These are phyloP conservation scores for Seminavis robusta DNA, from an alignment of 108 stramenopile species.

Conservation along the genomic window DNA sequence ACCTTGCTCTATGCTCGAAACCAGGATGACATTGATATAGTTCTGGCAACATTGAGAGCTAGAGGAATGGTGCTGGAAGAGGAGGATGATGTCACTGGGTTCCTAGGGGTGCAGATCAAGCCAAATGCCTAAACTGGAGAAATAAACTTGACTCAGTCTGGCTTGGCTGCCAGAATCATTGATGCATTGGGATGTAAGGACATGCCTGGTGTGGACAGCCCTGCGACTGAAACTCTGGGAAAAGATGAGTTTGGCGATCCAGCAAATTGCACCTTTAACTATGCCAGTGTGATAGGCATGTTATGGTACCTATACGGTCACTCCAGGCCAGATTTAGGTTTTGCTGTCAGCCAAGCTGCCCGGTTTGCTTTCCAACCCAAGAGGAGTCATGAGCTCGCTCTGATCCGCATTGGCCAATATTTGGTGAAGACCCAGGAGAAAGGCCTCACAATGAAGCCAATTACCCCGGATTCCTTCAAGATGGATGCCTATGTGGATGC, in stretches of 20 bases:
- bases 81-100: conserved; percentile 35
- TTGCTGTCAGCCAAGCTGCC: conserved; percentile 23
- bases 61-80: conserved; percentile 17
- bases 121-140: not conserved
- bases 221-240: conserved; percentile 6
- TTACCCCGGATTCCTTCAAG: not conserved
- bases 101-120: conserved; percentile 40
- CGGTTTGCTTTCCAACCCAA: conserved; percentile 18
- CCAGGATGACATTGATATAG: conserved; percentile 6
- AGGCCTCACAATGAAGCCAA: conserved; percentile 18
- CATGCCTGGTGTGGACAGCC: not conserved
- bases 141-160: conserved; percentile 31
- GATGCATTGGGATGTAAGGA: conserved; percentile 18
- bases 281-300: conserved; percentile 41
- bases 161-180: conserved; percentile 33
- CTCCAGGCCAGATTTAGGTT: not conserved
- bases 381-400: conserved; percentile 21
- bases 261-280: conserved; percentile 24
- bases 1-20: conserved; percentile 16
- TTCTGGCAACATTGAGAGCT: not conserved
- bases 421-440: conserved; percentile 25
- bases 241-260: conserved; percentile 2
- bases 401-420: conserved; percentile 35
- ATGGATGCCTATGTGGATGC: conserved; percentile 35
- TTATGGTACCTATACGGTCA: conserved; percentile 32